Evolutionary conservation across 73 alveolate species (phyloP).

Genomic region (Paramecium octaurelia): DNA sequence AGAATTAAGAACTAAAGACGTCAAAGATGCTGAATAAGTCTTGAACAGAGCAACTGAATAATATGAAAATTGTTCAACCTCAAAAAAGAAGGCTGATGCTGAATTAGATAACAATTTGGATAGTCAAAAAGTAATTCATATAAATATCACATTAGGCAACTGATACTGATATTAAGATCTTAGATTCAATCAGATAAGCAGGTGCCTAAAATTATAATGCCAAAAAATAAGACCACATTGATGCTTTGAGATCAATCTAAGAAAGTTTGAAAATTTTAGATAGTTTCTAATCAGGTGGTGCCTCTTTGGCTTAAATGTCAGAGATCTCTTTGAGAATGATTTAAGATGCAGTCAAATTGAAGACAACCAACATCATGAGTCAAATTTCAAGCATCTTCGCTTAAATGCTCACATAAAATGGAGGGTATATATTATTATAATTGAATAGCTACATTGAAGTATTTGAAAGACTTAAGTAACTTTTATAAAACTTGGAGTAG

Average conservation of each 20-base stretch:
- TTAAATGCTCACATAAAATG: constrained; percentile 45
- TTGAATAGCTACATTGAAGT: constrained; percentile 11
- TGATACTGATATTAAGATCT: constrained; percentile 50
- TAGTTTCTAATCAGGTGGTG: constrained; percentile 51
- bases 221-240: constrained; percentile 48
- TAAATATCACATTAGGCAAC: background rate
- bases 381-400: constrained; percentile 42
- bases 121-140: background rate
- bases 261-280: constrained; percentile 42
- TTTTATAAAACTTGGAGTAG: constrained; percentile 32
- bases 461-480: constrained; percentile 29
- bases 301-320: constrained; percentile 46
- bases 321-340: constrained; percentile 39
- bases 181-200: constrained; percentile 29
- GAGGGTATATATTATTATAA: background rate
- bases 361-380: constrained; percentile 20
- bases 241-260: constrained; percentile 44
- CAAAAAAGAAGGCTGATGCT: constrained; percentile 52
- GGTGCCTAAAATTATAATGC: constrained; percentile 36
- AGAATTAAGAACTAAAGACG: constrained; percentile 42
- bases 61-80: constrained; percentile 45
- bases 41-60: constrained; percentile 49
- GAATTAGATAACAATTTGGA: constrained; percentile 51
- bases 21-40: constrained; percentile 50
- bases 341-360: constrained; percentile 38